These are phyloP conservation scores for Acarospora socialis DNA, from an alignment of 2,329 filamentous ascomycete genomes.

Conservation along the genomic window DNA sequence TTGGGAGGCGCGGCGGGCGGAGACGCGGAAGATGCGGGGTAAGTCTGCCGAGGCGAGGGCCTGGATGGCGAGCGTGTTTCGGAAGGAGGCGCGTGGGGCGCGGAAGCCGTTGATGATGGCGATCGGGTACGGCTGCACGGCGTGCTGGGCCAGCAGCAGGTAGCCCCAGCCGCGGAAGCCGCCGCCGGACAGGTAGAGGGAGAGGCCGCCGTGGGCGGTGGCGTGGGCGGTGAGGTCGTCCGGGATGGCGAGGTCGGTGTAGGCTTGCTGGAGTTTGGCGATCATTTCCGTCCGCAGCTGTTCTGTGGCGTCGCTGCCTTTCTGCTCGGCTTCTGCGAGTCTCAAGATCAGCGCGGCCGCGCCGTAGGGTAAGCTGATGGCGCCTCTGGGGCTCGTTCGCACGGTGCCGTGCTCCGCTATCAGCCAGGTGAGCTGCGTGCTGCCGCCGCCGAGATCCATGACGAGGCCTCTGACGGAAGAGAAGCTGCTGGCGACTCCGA, in stretches of 20 bases:
- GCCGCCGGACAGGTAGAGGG: conserved; percentile 75
- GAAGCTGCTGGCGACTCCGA: conserved; percentile 68
- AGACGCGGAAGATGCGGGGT: conserved; percentile 53
- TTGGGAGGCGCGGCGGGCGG: conserved; percentile 61
- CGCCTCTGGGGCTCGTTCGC: conserved; percentile 37
- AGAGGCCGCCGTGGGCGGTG: conserved; percentile 37
- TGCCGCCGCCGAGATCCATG: conserved; percentile 73
- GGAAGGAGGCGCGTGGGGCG: conserved; percentile 48
- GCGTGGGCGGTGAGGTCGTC: conserved; percentile 32
- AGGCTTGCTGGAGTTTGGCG: conserved; percentile 44
- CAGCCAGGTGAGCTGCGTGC: conserved; percentile 57
- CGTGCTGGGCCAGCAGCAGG: conserved; percentile 67
- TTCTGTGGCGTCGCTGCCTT: conserved; percentile 32
- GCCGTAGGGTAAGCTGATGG: conserved; percentile 55
- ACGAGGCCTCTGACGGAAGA: conserved; percentile 59
- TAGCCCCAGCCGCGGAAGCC: conserved; percentile 87
- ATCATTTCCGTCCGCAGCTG: conserved; percentile 42
- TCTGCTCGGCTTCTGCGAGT: conserved; percentile 32
- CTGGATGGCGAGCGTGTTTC: conserved; percentile 34
- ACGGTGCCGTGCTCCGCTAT: conserved; percentile 36
- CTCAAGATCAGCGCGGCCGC: conserved; percentile 50
- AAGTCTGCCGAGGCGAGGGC: conserved; percentile 22
- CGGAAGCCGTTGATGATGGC: conserved; percentile 68
- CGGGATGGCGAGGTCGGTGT: conserved; percentile 43
- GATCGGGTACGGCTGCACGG: conserved; percentile 65